Evolutionary conservation across 2,329 filamentous ascomycete genomes (phyloP), one percentile per base, ranked within the genome.

Genomic region (Pseudogymnoascus verrucosus): DNA sequence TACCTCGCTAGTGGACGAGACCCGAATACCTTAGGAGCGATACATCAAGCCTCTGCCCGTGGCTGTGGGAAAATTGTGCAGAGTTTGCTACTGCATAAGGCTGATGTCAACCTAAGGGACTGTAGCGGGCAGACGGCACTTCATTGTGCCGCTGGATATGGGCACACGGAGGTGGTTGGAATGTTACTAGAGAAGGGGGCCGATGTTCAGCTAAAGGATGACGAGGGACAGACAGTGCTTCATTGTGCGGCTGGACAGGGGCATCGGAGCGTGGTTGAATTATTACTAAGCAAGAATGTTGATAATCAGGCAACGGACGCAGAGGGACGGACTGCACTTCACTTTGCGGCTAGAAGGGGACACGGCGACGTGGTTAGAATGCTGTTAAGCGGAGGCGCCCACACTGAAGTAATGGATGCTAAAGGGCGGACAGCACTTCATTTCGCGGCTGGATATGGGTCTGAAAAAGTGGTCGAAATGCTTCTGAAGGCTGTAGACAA

Each of bases 91-190:
- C 2, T 39, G 12, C 36, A 39, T 16, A 39, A 39, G 36, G 36
- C 5, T 39, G 36, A 39, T 39, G 36, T 39, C 5, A 39, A 39
- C 36, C 36, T 39, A 16, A n/a, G 36, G 36, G 36, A 39, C 36
- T 39, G 14, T 39, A 39, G 36, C 36, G 36, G 36, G 36, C 69
- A 89, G 88, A 60, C 54, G 6, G 54, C 23, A 10, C 54, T 60
- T 34, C 54, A 60, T 36, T 34, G 31, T 21, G 54, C 54, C 21
- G 54, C 54, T 26, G 23, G 28, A 21, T 31, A 60, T 31, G 34
- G 59, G 8, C 59, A 61, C 36, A 37, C 28, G 19, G 59, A 40
- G 6, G 34, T 61, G n/a, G 59, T 61, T 34, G 10, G 59, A 16
- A 16, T 61, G 34, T 40, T 61, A 14, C 28, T 61, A 7, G 59